Percentiles rank a stretch among this genome's conserved stretches.
These are phyloP conservation scores for Scedosporium aurantiacum DNA, from an alignment of 2,329 filamentous ascomycete species.

Conservation along the genomic window DNA sequence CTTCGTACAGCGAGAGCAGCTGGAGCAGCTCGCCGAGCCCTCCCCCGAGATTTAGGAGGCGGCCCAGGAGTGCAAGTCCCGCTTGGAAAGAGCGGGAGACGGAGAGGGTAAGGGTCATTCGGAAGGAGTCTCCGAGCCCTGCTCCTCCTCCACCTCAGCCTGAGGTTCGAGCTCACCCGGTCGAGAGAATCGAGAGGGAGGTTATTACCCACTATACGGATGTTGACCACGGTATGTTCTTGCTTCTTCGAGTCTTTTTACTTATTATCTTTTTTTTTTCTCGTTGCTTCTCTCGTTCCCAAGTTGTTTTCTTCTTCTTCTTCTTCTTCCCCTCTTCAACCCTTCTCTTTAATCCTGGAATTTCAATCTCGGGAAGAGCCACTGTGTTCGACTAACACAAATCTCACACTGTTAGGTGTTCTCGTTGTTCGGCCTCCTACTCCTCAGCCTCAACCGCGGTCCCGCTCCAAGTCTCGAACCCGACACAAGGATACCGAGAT, in stretches of 20 bases:
- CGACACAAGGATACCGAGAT: slow-evolving; percentile 48
- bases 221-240: slow-evolving; percentile 66
- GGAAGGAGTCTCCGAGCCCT: slow-evolving; percentile 32
- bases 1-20: slow-evolving; percentile 12
- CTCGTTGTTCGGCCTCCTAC: slow-evolving; percentile 30
- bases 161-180: slow-evolving; percentile 57
- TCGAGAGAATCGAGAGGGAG: slow-evolving; percentile 64
- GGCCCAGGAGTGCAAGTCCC: not conserved
- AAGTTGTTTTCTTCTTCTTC: not conserved
- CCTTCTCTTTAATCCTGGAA: not conserved
- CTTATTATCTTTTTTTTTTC: no score
- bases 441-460: slow-evolving; percentile 38
- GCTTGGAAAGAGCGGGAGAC: slow-evolving; percentile 26
- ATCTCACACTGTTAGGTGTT: slow-evolving; percentile 25
- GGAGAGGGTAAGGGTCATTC: slow-evolving; percentile 38
- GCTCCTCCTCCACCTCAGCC: slow-evolving; percentile 44
- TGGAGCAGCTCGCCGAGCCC: slow-evolving; percentile 12
- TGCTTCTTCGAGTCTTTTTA: not conserved
- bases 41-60: slow-evolving; percentile 18
- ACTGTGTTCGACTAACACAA: no score
- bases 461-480: slow-evolving; percentile 29
- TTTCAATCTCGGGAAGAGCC: no score
- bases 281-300: not conserved
- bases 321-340: not conserved
- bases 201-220: slow-evolving; percentile 82